Evolutionary conservation across 2,329 filamentous ascomycete species (phyloP).

Genomic region (Ceratocystis papillata): DNA sequence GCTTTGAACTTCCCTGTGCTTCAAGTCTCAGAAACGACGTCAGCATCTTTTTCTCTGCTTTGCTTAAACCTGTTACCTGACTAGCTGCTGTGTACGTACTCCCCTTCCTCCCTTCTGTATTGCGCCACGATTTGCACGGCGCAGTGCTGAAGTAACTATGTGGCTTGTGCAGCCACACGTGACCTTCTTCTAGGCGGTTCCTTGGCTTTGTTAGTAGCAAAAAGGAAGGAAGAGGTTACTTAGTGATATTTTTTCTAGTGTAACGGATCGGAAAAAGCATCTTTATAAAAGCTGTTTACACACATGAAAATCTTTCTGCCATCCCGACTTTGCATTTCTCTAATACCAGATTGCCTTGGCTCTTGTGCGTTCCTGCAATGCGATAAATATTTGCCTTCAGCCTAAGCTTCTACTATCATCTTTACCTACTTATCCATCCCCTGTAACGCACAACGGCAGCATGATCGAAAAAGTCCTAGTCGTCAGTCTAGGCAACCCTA

Average conservation of each 20-base stretch:
- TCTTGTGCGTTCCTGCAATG: too few relatives aligned
- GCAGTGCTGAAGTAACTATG: background rate
- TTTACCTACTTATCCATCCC: too few relatives aligned
- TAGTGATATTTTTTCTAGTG: conserved; percentile 1
- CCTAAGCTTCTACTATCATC: too few relatives aligned
- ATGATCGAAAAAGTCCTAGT: conserved; percentile 51
- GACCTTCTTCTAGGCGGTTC: background rate
- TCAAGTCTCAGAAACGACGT: conserved; percentile 7
- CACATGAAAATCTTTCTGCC: too few relatives aligned
- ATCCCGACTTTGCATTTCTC: too few relatives aligned
- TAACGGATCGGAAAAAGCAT: background rate
- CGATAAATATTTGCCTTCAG: too few relatives aligned
- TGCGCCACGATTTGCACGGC: conserved; percentile 4
- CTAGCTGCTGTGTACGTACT: background rate
- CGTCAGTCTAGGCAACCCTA: conserved; percentile 78
- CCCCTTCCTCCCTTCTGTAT: background rate
- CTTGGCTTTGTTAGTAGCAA: background rate
- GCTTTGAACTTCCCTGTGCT: background rate
- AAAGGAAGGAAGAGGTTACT: too few relatives aligned
- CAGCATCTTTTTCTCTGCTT: conserved; percentile 10
- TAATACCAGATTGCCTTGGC: too few relatives aligned
- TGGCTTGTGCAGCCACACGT: conserved; percentile 12
- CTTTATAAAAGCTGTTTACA: background rate
- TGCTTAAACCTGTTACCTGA: background rate
- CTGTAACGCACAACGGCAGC: conserved; percentile 23